Percentiles rank a stretch among this genome's conserved stretches.
These are phyloP conservation scores for Amaranthus cruentus DNA, from an alignment of 148 eudicot species.

Conservation along the genomic window DNA sequence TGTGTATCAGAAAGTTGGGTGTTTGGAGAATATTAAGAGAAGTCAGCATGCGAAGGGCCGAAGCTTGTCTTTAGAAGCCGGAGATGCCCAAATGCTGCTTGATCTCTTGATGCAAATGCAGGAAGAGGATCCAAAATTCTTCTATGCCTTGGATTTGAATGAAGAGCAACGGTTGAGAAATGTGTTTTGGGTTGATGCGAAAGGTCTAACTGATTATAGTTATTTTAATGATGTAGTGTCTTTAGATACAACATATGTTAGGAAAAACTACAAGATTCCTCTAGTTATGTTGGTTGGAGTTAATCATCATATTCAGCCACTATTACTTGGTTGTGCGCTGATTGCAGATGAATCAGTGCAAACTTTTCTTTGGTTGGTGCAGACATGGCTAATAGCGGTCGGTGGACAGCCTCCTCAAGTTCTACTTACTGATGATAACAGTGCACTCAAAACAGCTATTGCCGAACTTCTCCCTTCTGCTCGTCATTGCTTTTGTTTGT, in stretches of 20 bases:
- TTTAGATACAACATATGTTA: conserved; percentile 49
- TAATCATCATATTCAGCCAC: conserved; percentile 61
- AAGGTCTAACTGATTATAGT: conserved; percentile 52
- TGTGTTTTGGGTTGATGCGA: conserved; percentile 62
- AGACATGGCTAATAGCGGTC: conserved; percentile 59
- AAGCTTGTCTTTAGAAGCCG: conserved; percentile 46
- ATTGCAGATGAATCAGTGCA: conserved; percentile 51
- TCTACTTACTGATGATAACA: conserved; percentile 49
- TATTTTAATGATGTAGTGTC: conserved; percentile 59
- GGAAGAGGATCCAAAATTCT: conserved; percentile 56
- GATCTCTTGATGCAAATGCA: conserved; percentile 63
- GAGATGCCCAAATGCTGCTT: conserved; percentile 55
- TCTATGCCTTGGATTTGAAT: conserved; percentile 57
- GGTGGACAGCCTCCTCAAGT: conserved; percentile 51
- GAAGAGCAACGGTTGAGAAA: conserved; percentile 66
- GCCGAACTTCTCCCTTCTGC: conserved; percentile 37
- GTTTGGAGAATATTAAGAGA: conserved; percentile 38
- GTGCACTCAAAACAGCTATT: conserved; percentile 43
- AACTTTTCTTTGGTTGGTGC: conserved; percentile 53
- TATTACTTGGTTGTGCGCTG: conserved; percentile 57
- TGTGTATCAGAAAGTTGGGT: conserved; percentile 44
- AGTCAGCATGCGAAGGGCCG: conserved; percentile 51
- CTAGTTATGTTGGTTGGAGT: conserved; percentile 58
- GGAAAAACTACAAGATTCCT: conserved; percentile 50
- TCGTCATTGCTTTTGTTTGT: conserved; percentile 49